These are phyloP conservation scores for Schizonepeta tenuifolia DNA, from an alignment of 257 asterid genomes.

Conservation along the genomic window DNA sequence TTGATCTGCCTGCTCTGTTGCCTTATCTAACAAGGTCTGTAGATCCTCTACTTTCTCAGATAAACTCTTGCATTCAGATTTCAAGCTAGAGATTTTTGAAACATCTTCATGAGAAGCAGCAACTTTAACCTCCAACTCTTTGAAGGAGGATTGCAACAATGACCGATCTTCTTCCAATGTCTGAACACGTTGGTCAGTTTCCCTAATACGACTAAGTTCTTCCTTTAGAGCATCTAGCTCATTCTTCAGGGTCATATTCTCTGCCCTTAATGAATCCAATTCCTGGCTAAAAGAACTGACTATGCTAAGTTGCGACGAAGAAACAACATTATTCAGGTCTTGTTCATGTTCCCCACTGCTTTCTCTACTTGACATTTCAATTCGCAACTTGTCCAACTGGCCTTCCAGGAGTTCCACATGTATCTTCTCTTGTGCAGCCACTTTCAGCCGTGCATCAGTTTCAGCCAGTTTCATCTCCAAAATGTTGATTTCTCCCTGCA, in stretches of 20 bases:
- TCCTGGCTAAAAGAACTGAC: conserved; percentile 57
- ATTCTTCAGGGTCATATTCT: conserved; percentile 67
- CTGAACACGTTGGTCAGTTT: conserved; percentile 66
- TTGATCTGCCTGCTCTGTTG: conserved; percentile 80
- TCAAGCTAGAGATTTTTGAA: conserved; percentile 58
- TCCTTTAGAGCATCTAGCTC: conserved; percentile 65
- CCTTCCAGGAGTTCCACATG: conserved; percentile 71
- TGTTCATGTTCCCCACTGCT: conserved; percentile 38
- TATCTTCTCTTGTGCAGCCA: conserved; percentile 82
- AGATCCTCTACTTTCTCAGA: conserved; percentile 75
- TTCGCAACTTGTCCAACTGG: conserved; percentile 69
- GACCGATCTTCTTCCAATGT: conserved; percentile 73
- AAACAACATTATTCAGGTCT: conserved; percentile 39
- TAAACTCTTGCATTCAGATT: conserved; percentile 69
- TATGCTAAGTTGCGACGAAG: conserved; percentile 42
- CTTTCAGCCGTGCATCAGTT: conserved; percentile 82
- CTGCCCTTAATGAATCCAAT: conserved; percentile 60
- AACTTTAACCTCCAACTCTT: conserved; percentile 66
- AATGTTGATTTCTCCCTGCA: conserved; percentile 75
- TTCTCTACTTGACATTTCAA: conserved; percentile 58
- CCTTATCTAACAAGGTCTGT: conserved; percentile 63
- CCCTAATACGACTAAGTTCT: conserved; percentile 61
- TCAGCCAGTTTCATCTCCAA: conserved; percentile 87
- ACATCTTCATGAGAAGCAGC: conserved; percentile 77
- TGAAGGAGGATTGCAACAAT: conserved; percentile 62